Evolutionary conservation across 2,329 filamentous ascomycete species (phyloP), one percentile per base, ranked within the genome.

Genomic region (Xylariaceae sp.): DNA sequence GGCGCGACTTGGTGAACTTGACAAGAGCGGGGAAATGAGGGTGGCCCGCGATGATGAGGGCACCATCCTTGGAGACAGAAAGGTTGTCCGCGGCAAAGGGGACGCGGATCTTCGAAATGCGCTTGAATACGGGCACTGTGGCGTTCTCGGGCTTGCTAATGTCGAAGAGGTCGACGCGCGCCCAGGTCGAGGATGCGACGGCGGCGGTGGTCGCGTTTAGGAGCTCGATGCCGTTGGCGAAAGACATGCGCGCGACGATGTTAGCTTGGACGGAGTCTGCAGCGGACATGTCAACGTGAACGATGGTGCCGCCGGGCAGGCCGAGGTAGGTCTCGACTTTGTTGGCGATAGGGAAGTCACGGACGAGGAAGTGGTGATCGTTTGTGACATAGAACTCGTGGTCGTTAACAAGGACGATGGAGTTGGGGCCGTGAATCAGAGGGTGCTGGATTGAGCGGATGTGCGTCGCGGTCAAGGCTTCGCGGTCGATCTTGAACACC

Each of bases 81-180:
- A 79, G 67, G 49, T 79, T 79, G 59, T 79, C 77, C 0, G 75
- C 72, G 5, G 73, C 35, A 59, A 77, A 79, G 0, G 75, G 73
- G 2, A 76, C 49, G 2, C 45, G 56, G 55, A 73, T 45, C 37
- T 55, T 37, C 0, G 65, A 62, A 3, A 44, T 10, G 41, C 56
- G 61, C 8, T 56, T 63, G 17, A 71, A 63, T 3, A 17, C 57
- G 0, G 66, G 67, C 1, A 59, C 15, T 0, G 11, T 9, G 57
- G 11, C 37, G 45, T 44, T 47, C 53, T 34, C 54, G 51, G 49
- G 18, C 17, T 8, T 15, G 56, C 52, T 54, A 41, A 73, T 52
- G 5, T 53, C 39, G 68, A 71, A 76, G 23, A 77, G 60, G 39
- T 72, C 63, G 0, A 76, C 64, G 2, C 63, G 58, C 3, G 64